Conservation (phyloP, 768 basidiomycete species). For the Pholiota molesta region DNA sequence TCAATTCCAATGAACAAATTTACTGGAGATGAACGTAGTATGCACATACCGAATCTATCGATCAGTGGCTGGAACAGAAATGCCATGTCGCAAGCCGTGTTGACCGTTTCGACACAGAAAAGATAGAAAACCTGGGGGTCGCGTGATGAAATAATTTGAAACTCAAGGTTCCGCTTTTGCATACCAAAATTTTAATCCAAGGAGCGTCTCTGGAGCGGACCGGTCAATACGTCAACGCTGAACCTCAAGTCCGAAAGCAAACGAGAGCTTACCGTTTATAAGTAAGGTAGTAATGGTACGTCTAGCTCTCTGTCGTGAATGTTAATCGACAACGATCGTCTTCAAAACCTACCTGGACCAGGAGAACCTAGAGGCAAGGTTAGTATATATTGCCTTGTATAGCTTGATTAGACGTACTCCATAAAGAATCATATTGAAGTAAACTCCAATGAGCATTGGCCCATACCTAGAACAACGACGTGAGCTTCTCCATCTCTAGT, state of each 20-base stretch:
- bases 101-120: constrained; percentile 44
- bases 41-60: constrained; percentile 36
- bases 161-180: background rate
- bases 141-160: background rate
- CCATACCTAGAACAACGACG: constrained; percentile 36
- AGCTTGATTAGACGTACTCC: constrained; percentile 34
- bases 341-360: constrained; percentile 34
- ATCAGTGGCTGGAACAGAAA: constrained; percentile 53
- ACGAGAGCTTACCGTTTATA: constrained; percentile 38
- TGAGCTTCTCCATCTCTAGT: background rate
- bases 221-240: background rate
- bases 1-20: background rate
- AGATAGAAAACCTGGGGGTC: constrained; percentile 40
- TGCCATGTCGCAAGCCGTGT: constrained; percentile 46
- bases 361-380: constrained; percentile 30
- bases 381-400: background rate
- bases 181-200: constrained; percentile 45
- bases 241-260: background rate
- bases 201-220: constrained; percentile 37
- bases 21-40: background rate
- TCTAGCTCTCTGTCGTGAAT: constrained; percentile 19
- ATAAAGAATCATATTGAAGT: constrained; percentile 47
- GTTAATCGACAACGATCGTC: background rate
- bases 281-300: constrained; percentile 40
- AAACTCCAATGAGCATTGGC: constrained; percentile 47